Base-by-base conservation (phyloP, 331 rosid genomes). In the Prunus yedoensis region DNA sequence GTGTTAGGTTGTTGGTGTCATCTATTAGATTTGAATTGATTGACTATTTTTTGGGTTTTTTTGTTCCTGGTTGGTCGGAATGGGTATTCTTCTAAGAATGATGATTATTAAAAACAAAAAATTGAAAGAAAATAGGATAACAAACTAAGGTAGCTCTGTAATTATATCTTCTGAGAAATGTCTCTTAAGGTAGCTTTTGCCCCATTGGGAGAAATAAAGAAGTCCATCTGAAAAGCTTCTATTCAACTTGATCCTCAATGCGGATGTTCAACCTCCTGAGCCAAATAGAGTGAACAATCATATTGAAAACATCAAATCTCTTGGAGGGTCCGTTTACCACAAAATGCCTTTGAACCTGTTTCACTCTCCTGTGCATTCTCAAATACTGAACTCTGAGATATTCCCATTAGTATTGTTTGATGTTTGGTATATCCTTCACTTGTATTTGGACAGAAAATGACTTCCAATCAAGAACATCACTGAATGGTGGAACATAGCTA, bases 241-340 rank as follows among this genome's bases (percentile, higher is more conserved):
- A 45, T 16, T 69, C 53, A 70, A 46, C 45, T 49, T 6, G 66
- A 23, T 56, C 70, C 51, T 61, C 68, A 11, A 81, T 49, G 53
- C 16, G 74, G 47, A 81, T n/a, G n/a, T 81, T 77, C 68, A 81
- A 43, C 68, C 85, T 58, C 76, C 82, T 67, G 59, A 77, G 85
- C 82, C 85, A 82, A 61, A 73, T 73, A 15, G 79, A 82, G 46
- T 82, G 85, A 73, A 77, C 64, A 43, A 78, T 77, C 85, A 73
- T 82, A 27, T 77, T 78, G 53, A 77, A 77, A 43, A 82, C 78
- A 18, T 82, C 82, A 8, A 58, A 82, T 68, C 79, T 67, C 65
- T 61, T 73, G 13, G 79, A 57, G 20, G 76, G 73, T 62, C 82
- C 82, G 46, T 74, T 73, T 45, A 66, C 74, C 66, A 78, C 74